Conservation (phyloP, 441 rosid species). For the Gossypium trilobum region DNA sequence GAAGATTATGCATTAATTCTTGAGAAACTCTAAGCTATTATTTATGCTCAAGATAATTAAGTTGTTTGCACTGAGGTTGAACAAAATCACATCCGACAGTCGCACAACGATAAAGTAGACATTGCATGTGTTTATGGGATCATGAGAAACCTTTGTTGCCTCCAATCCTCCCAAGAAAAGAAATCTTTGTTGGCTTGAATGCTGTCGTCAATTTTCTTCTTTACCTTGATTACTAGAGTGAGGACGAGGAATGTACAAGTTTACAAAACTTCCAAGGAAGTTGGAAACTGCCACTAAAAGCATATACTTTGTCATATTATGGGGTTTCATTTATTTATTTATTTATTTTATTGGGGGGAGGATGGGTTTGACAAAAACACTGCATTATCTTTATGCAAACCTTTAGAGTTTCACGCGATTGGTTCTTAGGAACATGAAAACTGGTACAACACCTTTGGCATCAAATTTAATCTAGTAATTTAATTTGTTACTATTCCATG, state of each 20-base stretch:
- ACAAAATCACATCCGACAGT: background rate
- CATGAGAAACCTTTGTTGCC: background rate
- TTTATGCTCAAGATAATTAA: background rate
- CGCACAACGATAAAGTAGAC: background rate
- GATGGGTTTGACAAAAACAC: background rate
- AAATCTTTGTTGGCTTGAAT: background rate
- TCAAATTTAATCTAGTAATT: background rate
- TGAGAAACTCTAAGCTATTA: background rate
- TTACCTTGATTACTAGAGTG: background rate
- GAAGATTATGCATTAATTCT: background rate
- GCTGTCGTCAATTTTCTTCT: background rate
- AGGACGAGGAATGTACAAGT: background rate
- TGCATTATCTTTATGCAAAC: background rate
- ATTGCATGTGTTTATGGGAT: background rate
- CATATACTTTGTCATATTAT: background rate
- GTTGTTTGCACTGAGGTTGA: slow-evolving; percentile 9
- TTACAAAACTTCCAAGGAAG: background rate
- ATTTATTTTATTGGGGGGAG: background rate
- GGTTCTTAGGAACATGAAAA: background rate
- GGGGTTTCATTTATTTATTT: background rate
- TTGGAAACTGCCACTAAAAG: background rate
- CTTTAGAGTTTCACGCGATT: background rate
- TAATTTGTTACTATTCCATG: background rate
- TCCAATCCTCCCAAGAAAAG: background rate
- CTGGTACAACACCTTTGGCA: background rate